Percentiles rank a stretch among this genome's conserved stretches.
phyloP scores from a whole-genome alignment of 352 stramenopile genomes.

The Globisporangium acanthophoron region DNA sequence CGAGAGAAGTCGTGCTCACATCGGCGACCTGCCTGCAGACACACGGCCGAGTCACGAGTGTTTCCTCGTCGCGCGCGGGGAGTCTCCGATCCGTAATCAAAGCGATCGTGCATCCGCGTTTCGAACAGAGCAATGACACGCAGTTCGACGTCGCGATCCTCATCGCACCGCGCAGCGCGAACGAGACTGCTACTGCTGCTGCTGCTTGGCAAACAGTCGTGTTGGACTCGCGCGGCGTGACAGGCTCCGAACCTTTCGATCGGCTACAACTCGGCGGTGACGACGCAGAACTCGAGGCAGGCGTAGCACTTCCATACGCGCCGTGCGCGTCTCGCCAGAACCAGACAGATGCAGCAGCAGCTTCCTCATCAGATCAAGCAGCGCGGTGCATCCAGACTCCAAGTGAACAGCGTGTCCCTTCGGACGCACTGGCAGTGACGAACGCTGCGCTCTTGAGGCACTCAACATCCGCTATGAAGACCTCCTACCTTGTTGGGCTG shows the following conservation, averaged over 20 bases:
- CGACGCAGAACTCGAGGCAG: neutral
- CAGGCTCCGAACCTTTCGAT: neutral
- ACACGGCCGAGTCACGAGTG: neutral
- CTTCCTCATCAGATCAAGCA: neutral
- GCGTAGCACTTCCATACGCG: neutral
- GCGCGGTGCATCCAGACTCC: neutral
- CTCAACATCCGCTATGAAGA: neutral
- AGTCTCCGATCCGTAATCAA: neutral
- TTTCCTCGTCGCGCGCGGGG: neutral
- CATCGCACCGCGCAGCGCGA: neutral
- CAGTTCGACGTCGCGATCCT: slow-evolving; percentile 6
- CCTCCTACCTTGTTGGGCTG: neutral
- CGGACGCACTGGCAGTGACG: neutral
- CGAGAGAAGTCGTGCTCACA: slow-evolving; percentile 8
- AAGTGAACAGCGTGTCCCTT: neutral
- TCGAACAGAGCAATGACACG: neutral
- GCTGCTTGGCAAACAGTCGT: neutral
- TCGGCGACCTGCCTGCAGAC: slow-evolving; percentile 3
- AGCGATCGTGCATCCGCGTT: neutral
- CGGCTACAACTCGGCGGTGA: neutral
- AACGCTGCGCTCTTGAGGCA: slow-evolving; percentile 2
- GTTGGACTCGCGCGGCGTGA: neutral
- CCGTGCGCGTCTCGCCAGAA: neutral
- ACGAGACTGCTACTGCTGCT: neutral
- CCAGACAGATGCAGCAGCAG: neutral